These are phyloP conservation scores for Colletotrichum trifolii DNA, from an alignment of 2,329 filamentous ascomycete species.

Conservation along the genomic window DNA sequence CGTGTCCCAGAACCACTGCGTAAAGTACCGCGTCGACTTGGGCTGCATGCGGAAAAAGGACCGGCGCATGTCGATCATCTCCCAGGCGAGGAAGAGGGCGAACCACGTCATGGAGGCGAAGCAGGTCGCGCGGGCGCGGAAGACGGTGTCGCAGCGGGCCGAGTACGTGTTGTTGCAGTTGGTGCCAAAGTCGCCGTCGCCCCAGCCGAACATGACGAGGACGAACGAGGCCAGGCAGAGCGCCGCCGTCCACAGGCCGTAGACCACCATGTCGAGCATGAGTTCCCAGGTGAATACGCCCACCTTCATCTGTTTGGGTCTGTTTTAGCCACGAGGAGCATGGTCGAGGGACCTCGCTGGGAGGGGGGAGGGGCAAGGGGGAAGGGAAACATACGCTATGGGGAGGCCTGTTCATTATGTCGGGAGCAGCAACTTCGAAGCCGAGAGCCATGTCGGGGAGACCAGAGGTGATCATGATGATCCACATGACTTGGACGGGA, in stretches of 20 bases:
- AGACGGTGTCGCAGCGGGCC: conserved; percentile 67
- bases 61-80: conserved; percentile 76
- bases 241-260: conserved; percentile 74
- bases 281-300: conserved; percentile 75
- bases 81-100: conserved; percentile 80
- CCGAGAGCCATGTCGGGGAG: conserved; percentile 81
- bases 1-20: conserved; percentile 73
- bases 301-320: conserved; percentile 45
- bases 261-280: conserved; percentile 73
- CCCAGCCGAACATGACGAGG: conserved; percentile 62
- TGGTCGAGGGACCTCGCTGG: too few relatives aligned
- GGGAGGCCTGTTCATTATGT: conserved; percentile 77
- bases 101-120: conserved; percentile 81
- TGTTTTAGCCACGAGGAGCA: conserved; percentile 6
- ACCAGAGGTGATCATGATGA: conserved; percentile 82
- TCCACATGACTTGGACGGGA: conserved; percentile 81
- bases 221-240: conserved; percentile 66
- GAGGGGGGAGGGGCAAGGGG: too few relatives aligned
- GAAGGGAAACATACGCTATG: conserved; percentile 62
- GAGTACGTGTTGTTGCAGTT: conserved; percentile 70
- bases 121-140: conserved; percentile 76
- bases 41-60: conserved; percentile 81
- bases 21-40: conserved; percentile 67
- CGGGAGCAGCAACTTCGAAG: conserved; percentile 75
- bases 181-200: conserved; percentile 63